Evolutionary conservation across 331 rosid genomes (phyloP).

Genomic region (Rosa hybrid): DNA sequence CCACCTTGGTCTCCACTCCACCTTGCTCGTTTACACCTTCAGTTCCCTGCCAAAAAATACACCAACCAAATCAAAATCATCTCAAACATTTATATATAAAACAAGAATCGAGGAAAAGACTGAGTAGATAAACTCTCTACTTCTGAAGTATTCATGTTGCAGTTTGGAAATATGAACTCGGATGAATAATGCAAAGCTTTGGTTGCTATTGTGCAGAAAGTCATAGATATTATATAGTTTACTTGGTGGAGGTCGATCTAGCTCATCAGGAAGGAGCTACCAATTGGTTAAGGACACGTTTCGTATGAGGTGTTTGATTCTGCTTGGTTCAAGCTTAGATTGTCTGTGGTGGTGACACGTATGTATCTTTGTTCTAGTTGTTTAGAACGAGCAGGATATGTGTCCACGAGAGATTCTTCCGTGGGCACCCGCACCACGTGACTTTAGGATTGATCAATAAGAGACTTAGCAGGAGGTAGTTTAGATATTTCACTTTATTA

Average conservation of each 20-base stretch:
- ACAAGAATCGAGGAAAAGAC: background rate
- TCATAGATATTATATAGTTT: background rate
- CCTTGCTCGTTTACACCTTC: constrained; percentile 32
- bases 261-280: background rate
- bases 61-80: background rate
- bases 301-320: constrained; percentile 15
- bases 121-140: background rate
- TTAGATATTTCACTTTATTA: no score
- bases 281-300: constrained; percentile 9
- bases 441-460: no score
- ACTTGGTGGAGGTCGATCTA: background rate
- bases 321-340: background rate
- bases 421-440: no score
- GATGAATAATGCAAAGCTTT: background rate
- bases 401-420: no score
- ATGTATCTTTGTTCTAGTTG: background rate
- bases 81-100: background rate
- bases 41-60: constrained; percentile 25
- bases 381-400: background rate
- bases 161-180: background rate
- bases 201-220: background rate
- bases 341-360: constrained; percentile 15
- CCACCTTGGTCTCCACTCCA: constrained; percentile 25
- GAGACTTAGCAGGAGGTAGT: no score
- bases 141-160: constrained; percentile 15